Evolutionary conservation across 345 rosid genomes (phyloP).

Genomic region (Sonneratia alba): DNA sequence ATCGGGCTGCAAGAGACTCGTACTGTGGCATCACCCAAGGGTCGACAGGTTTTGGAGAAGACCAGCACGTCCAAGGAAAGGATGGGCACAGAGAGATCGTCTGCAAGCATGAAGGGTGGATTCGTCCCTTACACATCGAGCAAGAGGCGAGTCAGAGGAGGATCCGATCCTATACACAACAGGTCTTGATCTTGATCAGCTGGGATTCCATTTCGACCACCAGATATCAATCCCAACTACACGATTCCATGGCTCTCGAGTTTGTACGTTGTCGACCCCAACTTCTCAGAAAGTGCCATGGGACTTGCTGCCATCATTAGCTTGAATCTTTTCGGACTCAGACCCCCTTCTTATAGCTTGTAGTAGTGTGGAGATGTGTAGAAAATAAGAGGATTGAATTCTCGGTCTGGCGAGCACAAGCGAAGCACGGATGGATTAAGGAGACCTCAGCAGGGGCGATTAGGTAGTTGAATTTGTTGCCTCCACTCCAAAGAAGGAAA

Average conservation of each 20-base stretch:
- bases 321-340: too few species aligned
- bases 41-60: constrained; percentile 29
- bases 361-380: neutral
- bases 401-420: neutral
- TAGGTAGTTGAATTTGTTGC: too few species aligned
- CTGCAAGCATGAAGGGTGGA: constrained; percentile 24
- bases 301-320: neutral
- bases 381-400: neutral
- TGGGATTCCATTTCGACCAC: neutral
- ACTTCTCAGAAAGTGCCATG: neutral
- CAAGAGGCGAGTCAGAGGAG: constrained; percentile 67
- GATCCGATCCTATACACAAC: constrained; percentile 89
- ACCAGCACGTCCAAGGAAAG: constrained; percentile 22
- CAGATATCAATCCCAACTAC: neutral
- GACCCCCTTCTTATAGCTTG: neutral
- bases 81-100: constrained; percentile 24
- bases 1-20: constrained; percentile 20
- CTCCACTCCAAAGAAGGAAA: too few species aligned
- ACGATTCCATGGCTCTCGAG: neutral
- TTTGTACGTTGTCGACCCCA: too few species aligned
- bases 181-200: constrained; percentile 25
- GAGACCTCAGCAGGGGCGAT: neutral
- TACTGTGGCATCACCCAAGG: constrained; percentile 11
- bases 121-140: constrained; percentile 49
- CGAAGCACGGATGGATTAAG: neutral